These are phyloP conservation scores for Tulasnella sp. DNA, from an alignment of 768 basidiomycete genomes.

Conservation along the genomic window DNA sequence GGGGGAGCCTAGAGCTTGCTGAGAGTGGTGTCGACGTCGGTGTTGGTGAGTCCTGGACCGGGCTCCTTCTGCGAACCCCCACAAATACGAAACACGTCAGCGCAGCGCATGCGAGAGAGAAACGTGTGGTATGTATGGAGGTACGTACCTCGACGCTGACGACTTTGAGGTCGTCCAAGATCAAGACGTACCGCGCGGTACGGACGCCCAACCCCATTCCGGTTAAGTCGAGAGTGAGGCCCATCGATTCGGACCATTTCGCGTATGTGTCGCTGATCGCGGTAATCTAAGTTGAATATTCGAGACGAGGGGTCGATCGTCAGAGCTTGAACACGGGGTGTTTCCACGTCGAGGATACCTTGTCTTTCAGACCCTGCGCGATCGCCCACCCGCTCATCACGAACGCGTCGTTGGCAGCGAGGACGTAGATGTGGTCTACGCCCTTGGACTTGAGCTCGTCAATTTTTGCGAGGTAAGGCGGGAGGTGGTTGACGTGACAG, in stretches of 20 bases:
- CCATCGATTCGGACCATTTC: constrained; percentile 42
- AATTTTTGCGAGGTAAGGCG: constrained; percentile 25
- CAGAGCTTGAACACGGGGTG: too few species aligned
- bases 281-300: constrained; percentile 35
- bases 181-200: constrained; percentile 32
- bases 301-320: background rate
- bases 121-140: background rate
- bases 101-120: background rate
- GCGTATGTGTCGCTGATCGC: constrained; percentile 45
- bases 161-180: constrained; percentile 23
- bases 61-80: constrained; percentile 40
- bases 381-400: constrained; percentile 23
- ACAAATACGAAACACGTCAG: constrained; percentile 7
- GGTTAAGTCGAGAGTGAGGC: constrained; percentile 15
- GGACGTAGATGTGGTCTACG: constrained; percentile 20
- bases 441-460: constrained; percentile 29
- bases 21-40: constrained; percentile 47
- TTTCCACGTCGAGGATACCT: constrained; percentile 13
- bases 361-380: constrained; percentile 19
- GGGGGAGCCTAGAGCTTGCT: constrained; percentile 18
- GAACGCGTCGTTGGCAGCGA: constrained; percentile 19
- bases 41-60: constrained; percentile 33
- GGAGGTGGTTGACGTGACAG: constrained; percentile 39
- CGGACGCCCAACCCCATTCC: constrained; percentile 43
- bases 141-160: background rate